Evolutionary conservation across 148 eudicot genomes (phyloP).

Genomic region (Limonium bicolor): DNA sequence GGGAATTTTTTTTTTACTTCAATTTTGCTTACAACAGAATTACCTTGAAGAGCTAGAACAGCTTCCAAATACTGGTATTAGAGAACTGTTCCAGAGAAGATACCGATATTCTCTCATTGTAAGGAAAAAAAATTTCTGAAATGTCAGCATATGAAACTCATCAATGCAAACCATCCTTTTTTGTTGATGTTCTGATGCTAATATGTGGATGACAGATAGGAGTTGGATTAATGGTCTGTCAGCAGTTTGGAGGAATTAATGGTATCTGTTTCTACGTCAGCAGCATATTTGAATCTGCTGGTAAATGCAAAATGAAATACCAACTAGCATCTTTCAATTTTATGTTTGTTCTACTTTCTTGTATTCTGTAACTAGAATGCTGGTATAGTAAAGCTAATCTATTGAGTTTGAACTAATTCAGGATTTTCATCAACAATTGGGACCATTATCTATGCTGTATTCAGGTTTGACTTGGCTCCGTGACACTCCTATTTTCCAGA

Average conservation of each 20-base stretch:
- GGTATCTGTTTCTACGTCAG: constrained; percentile 76
- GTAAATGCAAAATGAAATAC: constrained; percentile 13
- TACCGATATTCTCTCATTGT: constrained; percentile 57
- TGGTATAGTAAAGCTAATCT: not conserved
- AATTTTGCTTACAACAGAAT: too few relatives aligned
- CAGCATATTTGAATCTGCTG: constrained; percentile 74
- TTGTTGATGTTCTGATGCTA: not conserved
- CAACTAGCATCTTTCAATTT: too few relatives aligned
- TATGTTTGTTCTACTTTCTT: too few relatives aligned
- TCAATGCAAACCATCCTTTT: not conserved
- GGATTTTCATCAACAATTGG: constrained; percentile 66
- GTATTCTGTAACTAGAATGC: too few relatives aligned
- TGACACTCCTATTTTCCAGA: not conserved
- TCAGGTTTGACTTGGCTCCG: constrained; percentile 32
- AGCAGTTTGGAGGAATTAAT: constrained; percentile 87
- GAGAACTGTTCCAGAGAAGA: constrained; percentile 69
- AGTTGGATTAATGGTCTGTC: constrained; percentile 80
- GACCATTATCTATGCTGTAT: constrained; percentile 57
- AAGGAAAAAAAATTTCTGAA: not conserved
- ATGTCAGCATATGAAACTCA: not conserved
- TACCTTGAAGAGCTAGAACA: constrained; percentile 46
- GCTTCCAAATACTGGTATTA: constrained; percentile 56
- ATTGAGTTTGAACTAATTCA: constrained; percentile 11
- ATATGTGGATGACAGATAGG: constrained; percentile 35
- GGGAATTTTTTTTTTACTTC: too few relatives aligned